Percentiles rank a stretch among this genome's conserved stretches.
Evolutionary conservation across 345 rosid species (phyloP).

Genomic region (Toxicodendron radicans): DNA sequence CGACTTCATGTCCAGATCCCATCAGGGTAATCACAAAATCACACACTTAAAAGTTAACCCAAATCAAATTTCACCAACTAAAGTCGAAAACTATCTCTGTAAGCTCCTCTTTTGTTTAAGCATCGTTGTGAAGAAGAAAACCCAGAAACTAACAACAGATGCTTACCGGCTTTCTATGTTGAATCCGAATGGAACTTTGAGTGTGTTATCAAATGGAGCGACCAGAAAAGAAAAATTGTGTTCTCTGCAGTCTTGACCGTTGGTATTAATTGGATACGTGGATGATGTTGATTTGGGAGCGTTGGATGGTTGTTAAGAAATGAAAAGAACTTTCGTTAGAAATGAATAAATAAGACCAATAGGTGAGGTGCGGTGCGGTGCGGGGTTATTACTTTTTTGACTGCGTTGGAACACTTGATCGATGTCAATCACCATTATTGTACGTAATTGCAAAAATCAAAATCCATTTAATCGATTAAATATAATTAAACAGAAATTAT

Average conservation of each 20-base stretch:
- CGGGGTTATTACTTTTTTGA: neutral
- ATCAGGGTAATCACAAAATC: conserved; percentile 27
- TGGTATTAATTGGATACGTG: neutral
- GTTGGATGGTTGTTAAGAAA: neutral
- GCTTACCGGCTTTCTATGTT: neutral
- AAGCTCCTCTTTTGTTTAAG: no score
- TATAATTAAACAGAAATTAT: no score
- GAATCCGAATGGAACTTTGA: neutral
- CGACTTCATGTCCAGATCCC: conserved; percentile 50
- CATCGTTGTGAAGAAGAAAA: neutral
- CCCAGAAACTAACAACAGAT: neutral
- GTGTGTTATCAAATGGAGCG: neutral
- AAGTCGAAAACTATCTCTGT: neutral
- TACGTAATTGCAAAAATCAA: no score
- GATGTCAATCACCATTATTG: no score
- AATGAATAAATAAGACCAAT: neutral
- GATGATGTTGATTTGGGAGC: neutral
- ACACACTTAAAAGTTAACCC: neutral
- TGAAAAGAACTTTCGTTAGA: no score
- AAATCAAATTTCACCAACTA: no score
- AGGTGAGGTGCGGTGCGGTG: neutral
- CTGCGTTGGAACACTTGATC: neutral
- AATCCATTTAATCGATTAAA: no score
- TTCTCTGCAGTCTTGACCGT: conserved; percentile 7
- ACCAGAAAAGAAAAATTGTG: neutral